Conservation (phyloP, 805 yeast genomes). For the Kazachstania taianensis region DNA sequence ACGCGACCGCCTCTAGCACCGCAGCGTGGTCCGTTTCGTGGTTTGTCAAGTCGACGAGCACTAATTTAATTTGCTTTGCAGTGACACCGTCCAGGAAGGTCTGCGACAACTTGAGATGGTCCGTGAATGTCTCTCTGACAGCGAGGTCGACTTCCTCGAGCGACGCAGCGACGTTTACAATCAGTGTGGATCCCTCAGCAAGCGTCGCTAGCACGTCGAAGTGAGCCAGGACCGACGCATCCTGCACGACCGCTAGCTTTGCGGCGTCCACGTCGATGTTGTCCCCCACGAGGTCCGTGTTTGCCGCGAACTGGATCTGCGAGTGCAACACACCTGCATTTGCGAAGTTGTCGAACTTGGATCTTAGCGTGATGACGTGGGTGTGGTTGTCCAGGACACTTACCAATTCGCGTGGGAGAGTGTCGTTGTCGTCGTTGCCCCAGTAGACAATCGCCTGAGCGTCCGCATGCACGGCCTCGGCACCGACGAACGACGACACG, state of each 20-base stretch:
- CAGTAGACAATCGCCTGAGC: slow-evolving; percentile 37
- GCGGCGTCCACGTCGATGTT: slow-evolving; percentile 42
- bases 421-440: slow-evolving; percentile 55
- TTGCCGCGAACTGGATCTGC: slow-evolving; percentile 35
- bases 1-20: too few relatives aligned
- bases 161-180: slow-evolving; percentile 32
- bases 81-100: slow-evolving; percentile 44
- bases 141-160: slow-evolving; percentile 19
- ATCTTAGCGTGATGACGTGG: slow-evolving; percentile 42
- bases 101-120: slow-evolving; percentile 39
- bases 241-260: slow-evolving; percentile 56
- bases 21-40: slow-evolving; percentile 41
- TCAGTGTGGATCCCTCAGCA: slow-evolving; percentile 44
- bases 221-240: slow-evolving; percentile 40
- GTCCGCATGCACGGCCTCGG: slow-evolving; percentile 6
- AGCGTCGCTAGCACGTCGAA: slow-evolving; percentile 57
- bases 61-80: slow-evolving; percentile 42
- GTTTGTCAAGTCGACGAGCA: slow-evolving; percentile 45
- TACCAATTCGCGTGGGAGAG: slow-evolving; percentile 57
- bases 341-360: slow-evolving; percentile 60
- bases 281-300: slow-evolving; percentile 6
- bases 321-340: slow-evolving; percentile 71
- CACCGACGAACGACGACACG: slow-evolving; percentile 32
- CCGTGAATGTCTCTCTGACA: slow-evolving; percentile 37
- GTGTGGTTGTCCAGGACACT: slow-evolving; percentile 47